Conservation (phyloP, 2,329 filamentous ascomycete species). For the Diaporthe ampelina region DNA sequence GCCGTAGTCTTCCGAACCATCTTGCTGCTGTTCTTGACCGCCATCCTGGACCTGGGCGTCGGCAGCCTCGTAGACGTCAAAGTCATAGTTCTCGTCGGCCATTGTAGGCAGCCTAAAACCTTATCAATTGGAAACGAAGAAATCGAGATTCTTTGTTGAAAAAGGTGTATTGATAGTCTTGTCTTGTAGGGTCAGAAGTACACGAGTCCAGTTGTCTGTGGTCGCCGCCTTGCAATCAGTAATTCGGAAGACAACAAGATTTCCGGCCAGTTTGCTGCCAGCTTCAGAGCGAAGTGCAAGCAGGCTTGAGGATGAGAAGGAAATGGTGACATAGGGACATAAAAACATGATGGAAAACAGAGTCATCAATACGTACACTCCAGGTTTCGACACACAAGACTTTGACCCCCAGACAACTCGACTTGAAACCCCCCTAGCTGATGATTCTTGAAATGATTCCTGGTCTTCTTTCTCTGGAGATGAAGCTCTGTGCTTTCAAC, state of each 20-base stretch:
- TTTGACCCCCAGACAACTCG: conserved; percentile 43
- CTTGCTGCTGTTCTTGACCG: conserved; percentile 43
- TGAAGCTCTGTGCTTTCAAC: conserved; percentile 76
- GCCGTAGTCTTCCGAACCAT: conserved; percentile 55
- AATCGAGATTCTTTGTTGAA: conserved; percentile 43
- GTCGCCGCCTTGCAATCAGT: conserved; percentile 43
- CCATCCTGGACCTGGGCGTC: conserved; percentile 58
- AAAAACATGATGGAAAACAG: conserved; percentile 54
- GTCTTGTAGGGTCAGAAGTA: conserved; percentile 52
- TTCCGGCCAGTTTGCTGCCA: not conserved
- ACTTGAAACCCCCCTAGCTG: conserved; percentile 42
- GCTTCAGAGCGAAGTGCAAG: conserved; percentile 42
- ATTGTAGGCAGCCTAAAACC: conserved; percentile 56
- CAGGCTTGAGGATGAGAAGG: conserved; percentile 43
- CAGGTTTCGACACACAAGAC: conserved; percentile 49
- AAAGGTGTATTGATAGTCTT: conserved; percentile 51
- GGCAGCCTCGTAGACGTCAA: conserved; percentile 74
- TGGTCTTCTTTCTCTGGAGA: conserved; percentile 58
- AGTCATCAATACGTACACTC: conserved; percentile 71
- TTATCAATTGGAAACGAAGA: conserved; percentile 33
- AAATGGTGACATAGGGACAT: conserved; percentile 46
- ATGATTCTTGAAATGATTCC: conserved; percentile 17
- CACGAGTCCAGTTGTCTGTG: conserved; percentile 50
- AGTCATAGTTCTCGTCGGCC: conserved; percentile 80
- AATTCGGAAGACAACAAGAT: conserved; percentile 39